Base-by-base conservation (phyloP, 305 asterid genomes). In the Fraxinus greggii region DNA sequence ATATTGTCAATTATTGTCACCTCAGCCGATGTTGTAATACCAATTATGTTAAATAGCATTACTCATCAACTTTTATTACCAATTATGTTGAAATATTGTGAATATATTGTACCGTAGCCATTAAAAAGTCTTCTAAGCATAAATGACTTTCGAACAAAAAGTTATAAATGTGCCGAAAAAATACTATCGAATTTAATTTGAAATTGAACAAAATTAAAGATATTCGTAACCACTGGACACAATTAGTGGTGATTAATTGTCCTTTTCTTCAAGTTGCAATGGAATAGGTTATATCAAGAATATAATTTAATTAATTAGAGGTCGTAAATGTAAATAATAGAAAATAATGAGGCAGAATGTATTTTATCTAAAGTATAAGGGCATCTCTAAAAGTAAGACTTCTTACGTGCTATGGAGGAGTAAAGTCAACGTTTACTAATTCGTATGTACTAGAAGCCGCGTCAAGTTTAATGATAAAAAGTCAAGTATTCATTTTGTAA, bases 391-490 rank as follows among this genome's bases (percentile, higher is more conserved):
- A 65, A 82, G 84, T 69, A 56, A 32, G 35, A 33, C 36, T 33
- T 33, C 36, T 6, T 33, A 33, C 36, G 36, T 4, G 36, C 7
- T 33, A 33, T 33, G 36, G 36, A 63, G 21, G 21, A 48, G n/a
- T 36, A 36, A 51, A 51, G 21, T 17, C 28, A 23, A 5, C 67
- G 72, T 32, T 26, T 24, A 59, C 81, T 83, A 75, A 85, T 48
- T 10, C 29, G 36, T 81, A 77, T 69, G 72, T 69, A 81, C 85
- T 75, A 17, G 70, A 82, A 65, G 72, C 88, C 83, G 90, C 90
- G 88, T 87, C 90, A 85, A 78, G 86, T 83, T 80, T 3, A 17
- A 17, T n/a, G 63, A 54, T 54, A 19, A 54, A 54, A 54, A 0
- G 63, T 54, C 63, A 17, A 54, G 63, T 17, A 19, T 54, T 54